phyloP scores from a whole-genome alignment of 345 rosid species.

The Cardamine resedifolia region DNA sequence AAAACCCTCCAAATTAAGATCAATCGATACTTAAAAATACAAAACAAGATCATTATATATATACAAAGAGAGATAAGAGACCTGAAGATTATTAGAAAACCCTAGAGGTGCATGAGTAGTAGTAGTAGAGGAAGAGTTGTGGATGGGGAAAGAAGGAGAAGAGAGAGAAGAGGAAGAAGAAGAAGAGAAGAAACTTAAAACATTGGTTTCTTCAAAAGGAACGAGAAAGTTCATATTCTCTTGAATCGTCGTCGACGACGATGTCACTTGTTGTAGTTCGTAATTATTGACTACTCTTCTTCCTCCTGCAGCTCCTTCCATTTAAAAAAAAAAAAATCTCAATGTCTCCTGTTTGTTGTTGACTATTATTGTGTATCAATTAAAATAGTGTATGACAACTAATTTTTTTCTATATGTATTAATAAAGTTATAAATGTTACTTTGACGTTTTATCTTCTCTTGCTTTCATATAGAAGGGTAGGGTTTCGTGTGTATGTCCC shows the following conservation, averaged over 20 bases:
- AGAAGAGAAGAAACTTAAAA: slow-evolving; percentile 67
- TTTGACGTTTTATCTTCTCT: slow-evolving; percentile 34
- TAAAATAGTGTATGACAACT: slow-evolving; percentile 27
- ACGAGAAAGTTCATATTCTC: slow-evolving; percentile 66
- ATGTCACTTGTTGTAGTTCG: slow-evolving; percentile 63
- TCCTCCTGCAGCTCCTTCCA: slow-evolving; percentile 52
- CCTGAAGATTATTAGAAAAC: slow-evolving; percentile 50
- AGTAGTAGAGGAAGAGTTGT: slow-evolving; percentile 33
- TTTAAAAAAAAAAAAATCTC: neutral
- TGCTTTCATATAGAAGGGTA: slow-evolving; percentile 37
- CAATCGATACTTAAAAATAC: neutral
- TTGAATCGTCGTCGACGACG: slow-evolving; percentile 56
- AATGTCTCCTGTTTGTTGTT: neutral
- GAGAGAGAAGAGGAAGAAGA: slow-evolving; percentile 43
- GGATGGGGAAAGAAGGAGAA: slow-evolving; percentile 39
- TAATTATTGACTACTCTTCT: slow-evolving; percentile 47
- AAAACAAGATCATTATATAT: slow-evolving; percentile 6
- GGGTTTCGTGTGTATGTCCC: slow-evolving; percentile 38
- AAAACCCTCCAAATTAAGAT: slow-evolving; percentile 1
- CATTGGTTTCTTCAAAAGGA: slow-evolving; percentile 75
- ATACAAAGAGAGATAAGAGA: neutral
- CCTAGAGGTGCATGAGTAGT: slow-evolving; percentile 43
- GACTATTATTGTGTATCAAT: slow-evolving; percentile 26
- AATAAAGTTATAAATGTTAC: slow-evolving; percentile 25
- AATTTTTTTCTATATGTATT: slow-evolving; percentile 7